phyloP scores from a whole-genome alignment of 352 stramenopile genomes.

The Albugo candida region DNA sequence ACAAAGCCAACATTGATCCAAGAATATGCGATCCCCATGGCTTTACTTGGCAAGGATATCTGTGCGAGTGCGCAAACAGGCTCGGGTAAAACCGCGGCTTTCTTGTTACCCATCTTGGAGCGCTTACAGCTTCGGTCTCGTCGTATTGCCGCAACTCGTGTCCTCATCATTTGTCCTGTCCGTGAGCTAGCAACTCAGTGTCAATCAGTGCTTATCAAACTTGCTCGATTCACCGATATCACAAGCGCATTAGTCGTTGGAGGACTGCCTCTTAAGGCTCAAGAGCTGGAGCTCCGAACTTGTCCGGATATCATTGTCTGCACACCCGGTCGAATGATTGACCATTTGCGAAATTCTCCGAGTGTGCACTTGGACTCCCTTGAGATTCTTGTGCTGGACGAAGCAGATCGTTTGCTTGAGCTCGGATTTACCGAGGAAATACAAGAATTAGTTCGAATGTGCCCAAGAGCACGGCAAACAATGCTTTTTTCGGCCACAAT shows the following conservation, averaged over 20 bases:
- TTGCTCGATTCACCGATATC: conserved; percentile 92
- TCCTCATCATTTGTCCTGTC: conserved; percentile 95
- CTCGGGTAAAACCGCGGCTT: conserved; percentile 97
- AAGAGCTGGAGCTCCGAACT: conserved; percentile 91
- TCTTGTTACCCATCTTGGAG: conserved; percentile 94
- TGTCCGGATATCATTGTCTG: conserved; percentile 95
- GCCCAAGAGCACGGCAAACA: conserved; percentile 89
- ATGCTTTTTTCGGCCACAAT: conserved; percentile 99
- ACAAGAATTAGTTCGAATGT: conserved; percentile 90
- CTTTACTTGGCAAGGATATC: conserved; percentile 92
- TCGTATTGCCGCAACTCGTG: conserved; percentile 74
- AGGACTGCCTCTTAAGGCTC: conserved; percentile 72
- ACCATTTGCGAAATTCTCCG: conserved; percentile 94
- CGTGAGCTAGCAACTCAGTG: conserved; percentile 93
- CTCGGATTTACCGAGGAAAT: conserved; percentile 97
- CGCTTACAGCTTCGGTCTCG: conserved; percentile 87
- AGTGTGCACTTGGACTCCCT: conserved; percentile 95
- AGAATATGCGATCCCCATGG: conserved; percentile 86
- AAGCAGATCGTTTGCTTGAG: conserved; percentile 93
- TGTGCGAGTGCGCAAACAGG: conserved; percentile 93
- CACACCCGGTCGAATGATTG: conserved; percentile 95
- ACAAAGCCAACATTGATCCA: conserved; percentile 91
- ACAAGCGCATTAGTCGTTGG: conserved; percentile 85
- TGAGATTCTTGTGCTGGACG: conserved; percentile 91
- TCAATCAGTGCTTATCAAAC: conserved; percentile 88